Conservation (phyloP, 2,329 filamentous ascomycete genomes). For the Proliferodiscus dingleyae region DNA sequence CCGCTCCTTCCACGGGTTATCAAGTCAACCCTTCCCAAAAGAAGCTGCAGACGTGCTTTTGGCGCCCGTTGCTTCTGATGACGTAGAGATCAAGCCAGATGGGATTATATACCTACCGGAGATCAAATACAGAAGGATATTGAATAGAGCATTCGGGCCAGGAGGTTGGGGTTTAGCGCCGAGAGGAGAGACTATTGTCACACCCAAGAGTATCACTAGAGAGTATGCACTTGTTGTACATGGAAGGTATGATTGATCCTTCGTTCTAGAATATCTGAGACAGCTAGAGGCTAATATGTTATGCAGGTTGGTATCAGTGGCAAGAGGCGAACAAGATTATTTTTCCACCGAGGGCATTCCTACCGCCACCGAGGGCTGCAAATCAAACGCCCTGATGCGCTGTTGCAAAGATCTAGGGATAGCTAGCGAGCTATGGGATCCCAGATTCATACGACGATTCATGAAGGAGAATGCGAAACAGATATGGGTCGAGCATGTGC, state of each 20-base stretch:
- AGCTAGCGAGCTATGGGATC: conserved; percentile 94
- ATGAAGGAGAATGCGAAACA: conserved; percentile 70
- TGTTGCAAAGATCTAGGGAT: conserved; percentile 98
- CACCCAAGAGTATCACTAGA: conserved; percentile 59
- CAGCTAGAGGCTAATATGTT: not conserved
- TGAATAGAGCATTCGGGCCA: conserved; percentile 89
- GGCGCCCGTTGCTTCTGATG: conserved; percentile 59
- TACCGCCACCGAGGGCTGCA: conserved; percentile 92
- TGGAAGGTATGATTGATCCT: conserved; percentile 61
- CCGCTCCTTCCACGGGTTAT: conserved; percentile 65
- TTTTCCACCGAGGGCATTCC: conserved; percentile 87
- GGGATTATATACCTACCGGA: conserved; percentile 94
- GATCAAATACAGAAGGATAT: conserved; percentile 91
- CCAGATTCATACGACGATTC: conserved; percentile 79
- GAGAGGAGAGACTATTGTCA: conserved; percentile 67
- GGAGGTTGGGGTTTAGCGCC: conserved; percentile 95
- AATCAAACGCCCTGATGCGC: conserved; percentile 94
- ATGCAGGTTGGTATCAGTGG: conserved; percentile 78
- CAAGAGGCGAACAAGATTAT: conserved; percentile 91
- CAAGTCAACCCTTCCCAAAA: conserved; percentile 56
- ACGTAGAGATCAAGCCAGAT: conserved; percentile 97
- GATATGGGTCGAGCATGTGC: conserved; percentile 82
- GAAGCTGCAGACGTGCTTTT: conserved; percentile 59
- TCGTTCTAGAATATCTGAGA: not conserved
- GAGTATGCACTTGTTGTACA: conserved; percentile 90